Base-by-base conservation (phyloP, 192 early-diverging fungal species). In the Geranomyces variabilis region DNA sequence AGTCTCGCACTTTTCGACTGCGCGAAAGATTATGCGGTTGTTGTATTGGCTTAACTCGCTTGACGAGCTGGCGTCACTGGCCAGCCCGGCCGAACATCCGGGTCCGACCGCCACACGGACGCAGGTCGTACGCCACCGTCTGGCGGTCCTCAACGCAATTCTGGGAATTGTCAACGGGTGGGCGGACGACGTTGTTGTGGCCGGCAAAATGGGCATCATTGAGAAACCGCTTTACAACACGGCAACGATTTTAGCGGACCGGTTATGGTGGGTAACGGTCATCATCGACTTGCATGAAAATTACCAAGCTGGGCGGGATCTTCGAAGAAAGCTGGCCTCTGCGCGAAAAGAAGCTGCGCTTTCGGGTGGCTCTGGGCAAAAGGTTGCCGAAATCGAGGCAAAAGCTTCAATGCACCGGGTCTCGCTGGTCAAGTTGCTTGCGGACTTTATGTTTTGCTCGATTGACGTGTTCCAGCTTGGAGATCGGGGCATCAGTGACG, bases 371-470 rank as follows among this genome's bases (percentile, higher is more conserved):
- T 1, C 12, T 14, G 0, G 30, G 30, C 33, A 21, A 19, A 29
- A 19, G 29, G 29, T 29, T 7, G 58, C 58, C 29, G 51, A 53
- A n/a, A 28, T 75, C 1, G 19, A 41, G 45, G 47, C 17, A n/a
- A 67, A 88, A 75, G 55, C 85, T 30, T 80, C 75, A 62, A 81
- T 86, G 81, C 78, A 83, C 22, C 60, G 84, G 22, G 66, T 91
- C 0, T 88, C 89, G 4, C 77, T 88, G 22, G 70, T 74, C 60
- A 94, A 94, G 73, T 70, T 93, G 17, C 29, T 79, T 19, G 84
- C 87, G 66, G 93, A 94, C 75, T 85, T 84, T 64, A 61, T 86
- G 21, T 94, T 94, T 77, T 93, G 92, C 81, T 74, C 85, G 68
- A 70, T 75, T 44, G 80, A 77, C 69, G 84, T 79, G 46, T 78